Evolutionary conservation across 176 grass and related monocot genomes (phyloP).

Genomic region (Zea mays): Zm-B73-REFERENCE-NAM-5.0 NC_050096.1:235234001-235234500

Average conservation of each 20-base stretch:
- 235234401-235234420: conserved; percentile 38
- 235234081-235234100: neutral
- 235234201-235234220: neutral
- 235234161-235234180: conserved; percentile 1
- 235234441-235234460: neutral
- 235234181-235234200: neutral
- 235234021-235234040: conserved; percentile 62
- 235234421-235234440: neutral
- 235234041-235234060: conserved; percentile 49
- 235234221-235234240: neutral
- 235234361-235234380: conserved; percentile 78
- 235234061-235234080: neutral
- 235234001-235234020: neutral
- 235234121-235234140: neutral
- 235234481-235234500: neutral
- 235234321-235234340: conserved; percentile 77
- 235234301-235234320: conserved; percentile 62
- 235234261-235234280: conserved; percentile 12
- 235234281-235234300: conserved; percentile 38
- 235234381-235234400: conserved; percentile 71
- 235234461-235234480: neutral
- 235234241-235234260: neutral
- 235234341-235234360: conserved; percentile 63
- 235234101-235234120: neutral
- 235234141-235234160: neutral